Evolutionary conservation across 768 basidiomycete genomes (phyloP).

Genomic region (Russula brevipes): DNA sequence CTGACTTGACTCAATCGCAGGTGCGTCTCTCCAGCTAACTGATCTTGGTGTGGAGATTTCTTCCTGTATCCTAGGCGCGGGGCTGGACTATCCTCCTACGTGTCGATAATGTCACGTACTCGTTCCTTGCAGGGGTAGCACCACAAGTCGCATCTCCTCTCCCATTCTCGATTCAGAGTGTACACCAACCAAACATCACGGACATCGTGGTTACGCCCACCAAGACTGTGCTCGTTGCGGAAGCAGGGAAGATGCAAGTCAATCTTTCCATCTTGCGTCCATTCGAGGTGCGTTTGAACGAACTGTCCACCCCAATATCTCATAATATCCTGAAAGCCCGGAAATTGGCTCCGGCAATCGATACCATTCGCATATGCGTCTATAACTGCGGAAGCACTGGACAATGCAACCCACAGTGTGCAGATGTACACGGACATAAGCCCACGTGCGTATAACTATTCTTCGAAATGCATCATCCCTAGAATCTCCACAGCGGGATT

Average conservation of each 20-base stretch:
- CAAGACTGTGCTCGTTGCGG: constrained; percentile 31
- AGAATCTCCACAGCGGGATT: constrained; percentile 22
- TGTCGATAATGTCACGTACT: constrained; percentile 20
- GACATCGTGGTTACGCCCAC: constrained; percentile 35
- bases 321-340: constrained; percentile 27
- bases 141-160: too few relatives aligned
- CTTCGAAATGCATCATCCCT: not conserved
- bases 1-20: constrained; percentile 8
- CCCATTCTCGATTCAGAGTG: too few relatives aligned
- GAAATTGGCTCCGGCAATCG: constrained; percentile 36
- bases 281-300: constrained; percentile 31
- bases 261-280: constrained; percentile 39
- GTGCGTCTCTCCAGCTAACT: not conserved
- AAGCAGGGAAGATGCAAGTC: constrained; percentile 35
- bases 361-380: constrained; percentile 39
- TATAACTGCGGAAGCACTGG: constrained; percentile 31
- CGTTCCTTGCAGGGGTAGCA: constrained; percentile 18
- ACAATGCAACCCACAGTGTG: constrained; percentile 33
- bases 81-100: constrained; percentile 17
- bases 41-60: not conserved
- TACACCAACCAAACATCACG: constrained; percentile 22
- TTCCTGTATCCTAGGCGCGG: not conserved
- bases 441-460: constrained; percentile 28
- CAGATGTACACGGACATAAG: constrained; percentile 40
- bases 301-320: not conserved